Evolutionary conservation across 1,284 basidiomycete genomes (phyloP), one percentile per base, ranked within the genome.

Genomic region (Irpex sp.): DNA sequence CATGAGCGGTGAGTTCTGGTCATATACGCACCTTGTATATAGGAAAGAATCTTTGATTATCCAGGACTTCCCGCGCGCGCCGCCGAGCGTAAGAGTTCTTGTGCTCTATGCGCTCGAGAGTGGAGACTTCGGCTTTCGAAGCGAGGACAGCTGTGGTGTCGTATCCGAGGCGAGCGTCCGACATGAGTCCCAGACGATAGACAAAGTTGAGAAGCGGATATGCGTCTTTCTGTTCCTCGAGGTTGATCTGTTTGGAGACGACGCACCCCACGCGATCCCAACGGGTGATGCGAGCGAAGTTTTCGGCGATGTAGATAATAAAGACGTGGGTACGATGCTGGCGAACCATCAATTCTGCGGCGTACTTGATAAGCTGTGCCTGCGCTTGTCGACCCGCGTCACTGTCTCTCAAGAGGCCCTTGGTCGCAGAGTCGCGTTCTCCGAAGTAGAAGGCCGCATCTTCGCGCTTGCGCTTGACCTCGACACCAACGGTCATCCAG

Each of bases 311-410:
- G 26, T 66, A 61, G 57, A 70, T 36, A n/a, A 60, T 35, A 58
- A 66, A 68, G 15, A 65, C 33, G 56, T 63, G 60, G 4, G 61
- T 61, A 2, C 69, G 69, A 57, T 68, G 67, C 57, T 71, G 69
- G 9, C 53, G 62, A 6, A 54, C 57, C 39, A 66, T 47, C 6
- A 66, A 31, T 7, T 62, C 60, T 1, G 61, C 33, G 9, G 64
- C 60, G 36, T 67, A 67, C 9, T 61, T 35, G 11, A 39, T 49
- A 35, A 68, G 21, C 55, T 65, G 66, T 5, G 63, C 65, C 15
- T 61, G 58, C 1, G 61, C 63, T 8, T 31, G 13, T 13, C 6
- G 17, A 13, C 36, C 58, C 4, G 8, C 17, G 0, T 54, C 55
- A 8, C 8, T 15, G 36, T 54, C 33, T 6, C 60, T 36, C 15